Evolutionary conservation across 2,329 filamentous ascomycete species (phyloP).

Genomic region (Cercospora zeae-maydis): DNA sequence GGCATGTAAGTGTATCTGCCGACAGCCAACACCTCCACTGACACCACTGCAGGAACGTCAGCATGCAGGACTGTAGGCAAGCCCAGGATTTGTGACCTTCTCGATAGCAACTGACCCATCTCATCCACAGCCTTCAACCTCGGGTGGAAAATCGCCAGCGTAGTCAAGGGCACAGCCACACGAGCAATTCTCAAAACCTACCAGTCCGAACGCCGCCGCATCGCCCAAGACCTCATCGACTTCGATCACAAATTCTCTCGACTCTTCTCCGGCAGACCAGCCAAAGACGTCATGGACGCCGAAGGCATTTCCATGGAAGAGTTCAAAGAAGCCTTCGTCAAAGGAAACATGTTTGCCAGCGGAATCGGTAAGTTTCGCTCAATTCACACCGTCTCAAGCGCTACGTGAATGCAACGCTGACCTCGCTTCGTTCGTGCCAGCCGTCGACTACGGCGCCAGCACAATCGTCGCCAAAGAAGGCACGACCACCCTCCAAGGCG

Average conservation of each 20-base stretch:
- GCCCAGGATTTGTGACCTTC: neutral
- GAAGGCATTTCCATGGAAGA: conserved; percentile 50
- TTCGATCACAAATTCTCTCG: conserved; percentile 58
- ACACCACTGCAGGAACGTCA: conserved; percentile 62
- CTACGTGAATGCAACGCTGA: neutral
- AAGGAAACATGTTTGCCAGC: neutral
- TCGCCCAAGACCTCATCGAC: conserved; percentile 62
- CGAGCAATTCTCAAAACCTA: conserved; percentile 49
- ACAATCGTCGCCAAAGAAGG: conserved; percentile 55
- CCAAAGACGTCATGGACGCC: conserved; percentile 58
- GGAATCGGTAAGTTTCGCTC: neutral
- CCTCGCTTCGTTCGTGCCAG: conserved; percentile 20
- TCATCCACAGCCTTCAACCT: conserved; percentile 31
- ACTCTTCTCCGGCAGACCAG: conserved; percentile 56
- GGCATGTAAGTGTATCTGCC: neutral
- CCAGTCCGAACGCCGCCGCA: conserved; percentile 44
- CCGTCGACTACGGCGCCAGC: conserved; percentile 57
- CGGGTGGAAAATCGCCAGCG: conserved; percentile 30
- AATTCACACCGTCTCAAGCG: neutral
- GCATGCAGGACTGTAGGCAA: conserved; percentile 55
- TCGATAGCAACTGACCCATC: neutral
- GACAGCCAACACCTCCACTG: neutral
- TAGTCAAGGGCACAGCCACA: conserved; percentile 39
- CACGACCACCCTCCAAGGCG: conserved; percentile 44
- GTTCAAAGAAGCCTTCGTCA: conserved; percentile 3